Conservation (phyloP, 768 basidiomycete genomes). For the Lentinula sp. region DNA sequence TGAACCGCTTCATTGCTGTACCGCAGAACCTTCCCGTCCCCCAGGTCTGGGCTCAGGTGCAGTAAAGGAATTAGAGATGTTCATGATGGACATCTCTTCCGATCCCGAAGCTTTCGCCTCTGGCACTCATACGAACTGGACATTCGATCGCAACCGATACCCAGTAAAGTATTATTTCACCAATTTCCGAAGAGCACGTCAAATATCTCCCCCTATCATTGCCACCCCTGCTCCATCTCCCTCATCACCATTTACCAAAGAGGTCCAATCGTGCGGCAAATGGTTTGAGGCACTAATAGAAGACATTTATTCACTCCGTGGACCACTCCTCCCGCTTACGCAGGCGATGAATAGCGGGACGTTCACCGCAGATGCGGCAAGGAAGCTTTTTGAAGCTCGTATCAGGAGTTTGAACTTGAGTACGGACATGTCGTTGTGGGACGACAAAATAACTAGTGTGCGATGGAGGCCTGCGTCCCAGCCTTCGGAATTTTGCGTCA, state of each 20-base stretch:
- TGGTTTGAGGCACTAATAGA: not conserved
- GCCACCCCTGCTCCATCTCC: constrained; percentile 6
- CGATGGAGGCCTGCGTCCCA: not conserved
- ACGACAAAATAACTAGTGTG: not conserved
- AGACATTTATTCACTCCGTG: constrained; percentile 17
- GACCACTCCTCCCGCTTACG: constrained; percentile 38
- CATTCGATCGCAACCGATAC: constrained; percentile 28
- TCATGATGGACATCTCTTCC: constrained; percentile 13
- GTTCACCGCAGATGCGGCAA: constrained; percentile 44
- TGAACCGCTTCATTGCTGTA: not conserved
- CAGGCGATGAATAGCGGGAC: constrained; percentile 41
- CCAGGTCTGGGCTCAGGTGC: constrained; percentile 1
- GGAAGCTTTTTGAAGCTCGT: constrained; percentile 41
- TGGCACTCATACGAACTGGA: constrained; percentile 9
- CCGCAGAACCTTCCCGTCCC: constrained; percentile 17
- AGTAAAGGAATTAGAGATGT: not conserved
- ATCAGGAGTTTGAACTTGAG: not conserved
- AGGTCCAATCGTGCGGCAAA: not conserved
- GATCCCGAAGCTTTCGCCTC: constrained; percentile 7
- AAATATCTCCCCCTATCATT: constrained; percentile 8
- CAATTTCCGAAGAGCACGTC: constrained; percentile 20
- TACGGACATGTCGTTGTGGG: not conserved
- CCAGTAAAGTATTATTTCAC: constrained; percentile 24
- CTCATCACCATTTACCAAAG: constrained; percentile 1
- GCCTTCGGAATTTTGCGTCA: not conserved